Conservation (phyloP, 2,329 filamentous ascomycete species). For the Cercospora sesami region DNA sequence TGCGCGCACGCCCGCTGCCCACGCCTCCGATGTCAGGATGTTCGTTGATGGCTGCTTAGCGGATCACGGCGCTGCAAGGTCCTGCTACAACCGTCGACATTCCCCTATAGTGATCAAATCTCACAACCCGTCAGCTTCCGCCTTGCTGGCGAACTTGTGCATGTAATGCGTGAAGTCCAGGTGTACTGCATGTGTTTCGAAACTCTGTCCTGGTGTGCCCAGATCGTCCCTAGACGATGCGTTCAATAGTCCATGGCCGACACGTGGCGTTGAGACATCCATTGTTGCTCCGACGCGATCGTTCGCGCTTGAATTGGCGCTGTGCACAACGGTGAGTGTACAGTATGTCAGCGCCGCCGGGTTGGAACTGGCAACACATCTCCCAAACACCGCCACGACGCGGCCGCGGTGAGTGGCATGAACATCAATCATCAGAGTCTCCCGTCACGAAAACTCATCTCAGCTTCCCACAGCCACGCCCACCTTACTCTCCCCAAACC, state of each 20-base stretch:
- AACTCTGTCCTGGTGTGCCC: neutral
- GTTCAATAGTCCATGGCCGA: neutral
- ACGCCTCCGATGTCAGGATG: constrained; percentile 1
- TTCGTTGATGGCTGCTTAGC: neutral
- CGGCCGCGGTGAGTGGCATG: neutral
- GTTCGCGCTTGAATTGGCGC: neutral
- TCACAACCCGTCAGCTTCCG: neutral
- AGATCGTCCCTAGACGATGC: neutral
- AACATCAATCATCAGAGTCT: neutral
- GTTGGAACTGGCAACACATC: neutral
- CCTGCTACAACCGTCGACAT: neutral
- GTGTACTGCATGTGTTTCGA: neutral
- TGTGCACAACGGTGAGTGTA: neutral
- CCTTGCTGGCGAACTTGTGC: neutral
- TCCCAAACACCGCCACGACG: neutral
- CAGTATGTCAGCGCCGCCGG: neutral
- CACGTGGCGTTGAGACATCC: neutral
- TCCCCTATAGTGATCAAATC: neutral
- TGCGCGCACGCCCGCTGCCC: neutral
- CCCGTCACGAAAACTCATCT: neutral
- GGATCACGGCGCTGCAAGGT: neutral
- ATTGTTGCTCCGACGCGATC: neutral
- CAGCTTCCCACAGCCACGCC: neutral
- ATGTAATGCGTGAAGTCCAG: neutral
- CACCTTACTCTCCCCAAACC: too few species aligned